phyloP scores from a whole-genome alignment of 345 rosid species.

The Capsella bursapastoris region DNA sequence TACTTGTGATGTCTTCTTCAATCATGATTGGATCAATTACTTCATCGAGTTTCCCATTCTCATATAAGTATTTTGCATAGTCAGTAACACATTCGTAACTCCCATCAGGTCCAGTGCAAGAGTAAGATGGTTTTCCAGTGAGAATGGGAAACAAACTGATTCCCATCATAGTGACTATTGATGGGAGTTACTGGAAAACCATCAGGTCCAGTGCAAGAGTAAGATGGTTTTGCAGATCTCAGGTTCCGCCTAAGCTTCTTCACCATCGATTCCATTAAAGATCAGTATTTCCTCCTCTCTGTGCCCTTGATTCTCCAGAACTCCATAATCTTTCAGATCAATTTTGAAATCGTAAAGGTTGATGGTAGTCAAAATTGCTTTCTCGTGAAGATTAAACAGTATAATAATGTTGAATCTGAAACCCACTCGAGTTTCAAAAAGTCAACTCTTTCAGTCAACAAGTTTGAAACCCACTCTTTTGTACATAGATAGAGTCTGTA shows the following conservation, averaged over 20 bases:
- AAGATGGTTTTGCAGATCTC: background rate
- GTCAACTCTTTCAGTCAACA: no score
- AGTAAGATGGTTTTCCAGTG: background rate
- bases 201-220: background rate
- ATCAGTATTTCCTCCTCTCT: no score
- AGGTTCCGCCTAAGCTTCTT: background rate
- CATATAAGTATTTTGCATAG: background rate
- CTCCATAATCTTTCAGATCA: no score
- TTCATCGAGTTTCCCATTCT: constrained; percentile 1
- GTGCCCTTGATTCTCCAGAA: no score
- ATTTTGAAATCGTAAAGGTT: no score
- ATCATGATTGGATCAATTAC: background rate
- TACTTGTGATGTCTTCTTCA: background rate
- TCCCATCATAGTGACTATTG: background rate
- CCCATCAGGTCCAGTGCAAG: background rate
- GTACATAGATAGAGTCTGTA: no score
- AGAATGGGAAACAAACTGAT: background rate
- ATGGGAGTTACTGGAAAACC: background rate
- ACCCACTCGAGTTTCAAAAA: no score
- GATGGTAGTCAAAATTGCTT: no score
- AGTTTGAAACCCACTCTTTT: no score
- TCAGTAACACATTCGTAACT: background rate
- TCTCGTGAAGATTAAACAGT: no score
- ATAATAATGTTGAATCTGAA: no score
- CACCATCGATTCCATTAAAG: background rate